phyloP scores from a whole-genome alignment of 495 filamentous ascomycete genomes.

The Achaetomiella virescens region DNA sequence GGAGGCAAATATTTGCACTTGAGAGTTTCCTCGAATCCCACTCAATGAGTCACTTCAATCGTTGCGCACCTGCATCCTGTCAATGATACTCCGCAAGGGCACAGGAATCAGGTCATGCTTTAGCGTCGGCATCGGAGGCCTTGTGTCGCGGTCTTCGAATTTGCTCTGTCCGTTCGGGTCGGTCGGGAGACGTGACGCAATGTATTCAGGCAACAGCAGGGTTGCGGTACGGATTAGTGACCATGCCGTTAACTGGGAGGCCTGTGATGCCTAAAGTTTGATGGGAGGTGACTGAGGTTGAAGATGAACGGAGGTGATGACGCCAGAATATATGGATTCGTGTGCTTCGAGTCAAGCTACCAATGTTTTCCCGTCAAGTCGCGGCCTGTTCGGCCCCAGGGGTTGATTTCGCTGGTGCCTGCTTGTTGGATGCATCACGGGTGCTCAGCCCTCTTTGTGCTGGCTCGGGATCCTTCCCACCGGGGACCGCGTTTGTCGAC shows the following conservation, averaged over 20 bases:
- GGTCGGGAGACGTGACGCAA: too few species aligned
- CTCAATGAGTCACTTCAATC: neutral
- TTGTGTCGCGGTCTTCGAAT: too few species aligned
- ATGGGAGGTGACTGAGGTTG: neutral
- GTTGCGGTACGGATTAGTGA: neutral
- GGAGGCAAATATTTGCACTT: neutral
- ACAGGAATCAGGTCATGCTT: neutral
- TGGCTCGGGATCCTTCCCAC: neutral
- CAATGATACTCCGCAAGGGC: neutral
- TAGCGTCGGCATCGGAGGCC: too few species aligned
- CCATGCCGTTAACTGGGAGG: neutral
- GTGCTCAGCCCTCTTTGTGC: constrained; percentile 7
- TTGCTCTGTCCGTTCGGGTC: too few species aligned
- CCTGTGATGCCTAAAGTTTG: neutral
- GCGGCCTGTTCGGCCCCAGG: neutral
- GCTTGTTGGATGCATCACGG: constrained; percentile 6
- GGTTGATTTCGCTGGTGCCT: constrained; percentile 12
- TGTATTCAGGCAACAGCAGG: neutral
- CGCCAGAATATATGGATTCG: constrained; percentile 5
- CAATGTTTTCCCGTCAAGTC: neutral
- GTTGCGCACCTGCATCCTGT: neutral
- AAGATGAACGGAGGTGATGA: neutral
- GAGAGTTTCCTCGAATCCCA: neutral
- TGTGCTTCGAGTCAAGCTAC: neutral
- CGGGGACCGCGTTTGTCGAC: neutral